Base-by-base conservation (phyloP, 2,329 filamentous ascomycete species). In the Colletotrichum limetticola region DNA sequence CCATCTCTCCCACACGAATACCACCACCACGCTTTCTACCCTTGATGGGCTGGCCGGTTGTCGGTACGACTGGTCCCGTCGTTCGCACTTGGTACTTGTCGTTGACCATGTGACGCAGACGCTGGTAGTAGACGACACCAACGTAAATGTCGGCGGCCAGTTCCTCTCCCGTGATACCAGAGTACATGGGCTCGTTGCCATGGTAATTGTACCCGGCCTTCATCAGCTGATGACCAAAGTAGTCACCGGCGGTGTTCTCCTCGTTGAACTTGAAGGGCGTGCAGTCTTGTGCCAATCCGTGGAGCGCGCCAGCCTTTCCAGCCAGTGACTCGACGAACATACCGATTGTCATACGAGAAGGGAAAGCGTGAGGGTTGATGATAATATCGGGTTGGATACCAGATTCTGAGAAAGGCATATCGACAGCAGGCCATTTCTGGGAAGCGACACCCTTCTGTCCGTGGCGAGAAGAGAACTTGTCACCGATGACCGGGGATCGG, bases 1-100 rank as follows among this genome's bases (percentile, higher is more conserved):
- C 97, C 97, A 99, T 99, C 84, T 99, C 97, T 84, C 97, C 97
- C 35, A 99, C 96, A 88, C 97, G 95, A 81, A 99, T 98, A 92
- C 97, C 97, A 85, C 97, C 97, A 80, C 96, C 97, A 84, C 96
- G 94, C 82, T 97, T 97, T 82, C 97, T 90, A 76, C 97, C 97
- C 87, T 98, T 98, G 87, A 99, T 97, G 53, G 97, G 97, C 82
- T 99, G 97, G 37, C 96, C 95, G 0, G 96, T 98, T 19, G 97
- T 91, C 28, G 93, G 91, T 68, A 97, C 97, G 56, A 98, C 93
- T 1, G 95, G 95, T 68, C 97, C 97, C 0, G 97, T 98, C 3
- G 97, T 98, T 83, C 97, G 92, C 68, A 98, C 97, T 83, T 99
- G 97, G 88, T 94, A 99, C 85, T 99, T 99, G 85, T 99, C 97